Evolutionary conservation across 208 protist genomes (phyloP).

Genomic region (Sergeia podlipaevii): DNA sequence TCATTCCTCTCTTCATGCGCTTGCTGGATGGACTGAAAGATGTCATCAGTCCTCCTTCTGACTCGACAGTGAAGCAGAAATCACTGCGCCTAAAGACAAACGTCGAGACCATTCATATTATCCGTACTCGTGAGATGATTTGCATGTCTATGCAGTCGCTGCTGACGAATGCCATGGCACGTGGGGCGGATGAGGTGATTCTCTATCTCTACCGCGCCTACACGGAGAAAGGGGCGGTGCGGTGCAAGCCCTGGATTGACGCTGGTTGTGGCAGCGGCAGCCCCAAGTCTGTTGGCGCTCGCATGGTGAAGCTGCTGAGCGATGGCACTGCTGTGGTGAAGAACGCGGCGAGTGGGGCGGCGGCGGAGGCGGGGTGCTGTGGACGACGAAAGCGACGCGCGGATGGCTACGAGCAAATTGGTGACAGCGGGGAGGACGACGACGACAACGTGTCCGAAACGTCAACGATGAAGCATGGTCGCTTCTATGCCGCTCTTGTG

Average conservation of each 20-base stretch:
- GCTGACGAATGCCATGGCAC: slow-evolving; percentile 35
- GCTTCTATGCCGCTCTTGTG: no score
- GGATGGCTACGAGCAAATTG: slow-evolving; percentile 16
- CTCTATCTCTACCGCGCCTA: slow-evolving; percentile 44
- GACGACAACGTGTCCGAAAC: background rate
- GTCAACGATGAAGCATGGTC: no score
- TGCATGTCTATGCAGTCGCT: slow-evolving; percentile 40
- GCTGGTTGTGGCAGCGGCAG: no score
- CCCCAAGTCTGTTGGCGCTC: background rate
- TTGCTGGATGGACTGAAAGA: slow-evolving; percentile 57
- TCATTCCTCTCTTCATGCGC: slow-evolving; percentile 48
- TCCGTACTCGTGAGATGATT: slow-evolving; percentile 60
- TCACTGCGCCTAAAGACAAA: slow-evolving; percentile 37
- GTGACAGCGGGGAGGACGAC: slow-evolving; percentile 1
- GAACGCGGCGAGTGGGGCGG: background rate
- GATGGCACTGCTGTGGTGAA: background rate
- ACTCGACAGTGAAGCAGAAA: slow-evolving; percentile 11
- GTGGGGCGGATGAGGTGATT: slow-evolving; percentile 57
- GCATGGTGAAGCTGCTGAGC: background rate
- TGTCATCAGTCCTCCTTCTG: slow-evolving; percentile 10
- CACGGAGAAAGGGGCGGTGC: slow-evolving; percentile 7
- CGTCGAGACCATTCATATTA: slow-evolving; percentile 43
- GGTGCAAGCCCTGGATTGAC: background rate
- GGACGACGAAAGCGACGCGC: background rate
- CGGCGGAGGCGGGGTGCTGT: slow-evolving; percentile 2